Evolutionary conservation across 768 basidiomycete species (phyloP), one percentile per base, ranked within the genome.

Genomic region (Filobasidium wieringae): DNA sequence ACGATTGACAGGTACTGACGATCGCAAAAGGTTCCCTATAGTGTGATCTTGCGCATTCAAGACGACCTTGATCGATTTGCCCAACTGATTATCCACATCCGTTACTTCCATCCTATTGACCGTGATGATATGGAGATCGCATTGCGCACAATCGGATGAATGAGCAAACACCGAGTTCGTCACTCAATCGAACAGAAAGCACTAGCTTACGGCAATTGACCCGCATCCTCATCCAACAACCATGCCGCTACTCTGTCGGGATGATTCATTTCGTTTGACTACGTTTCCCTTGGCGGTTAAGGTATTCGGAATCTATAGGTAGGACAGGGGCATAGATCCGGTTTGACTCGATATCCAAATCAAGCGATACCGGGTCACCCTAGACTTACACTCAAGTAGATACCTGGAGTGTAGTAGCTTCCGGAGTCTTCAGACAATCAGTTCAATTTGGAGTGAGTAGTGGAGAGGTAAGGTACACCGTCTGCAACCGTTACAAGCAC

Each of bases 21-120:
- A 83, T 69, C 95, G 83, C n/a, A 99, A 78, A 87, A 97, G 88
- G 76, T 92, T 92, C 8, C 84, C 93, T 6, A 97, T 76, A 0
- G 95, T 99, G 71, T 97, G 95, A 70, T 97, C 95, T 71, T 99
- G 93, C 77, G 96, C 96, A 60, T 88, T 79, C 66, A 99, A 79
- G 66, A 88, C 89, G 62, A 99, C 82, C 0, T 92, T 93, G 17
- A 93, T 93, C 1, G 95, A 91, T 67, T 96, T 95, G 0, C 92
- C 92, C 61, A 97, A 89, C 77, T 95, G 96, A 41, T 89, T 92
- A 76, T 99, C 95, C 43, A 47, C 43, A 75, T 97, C 92, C 0
- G 80, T 82, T 41, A 97, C 79, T 67, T 90, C 87, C 56, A 97
- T 83, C 43, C 92, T 96, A 69, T 22, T n/a, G n/a, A n/a, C n/a